phyloP scores from a whole-genome alignment of 2,329 filamentous ascomycete species.

The Arthrobotrys sinensis region DNA sequence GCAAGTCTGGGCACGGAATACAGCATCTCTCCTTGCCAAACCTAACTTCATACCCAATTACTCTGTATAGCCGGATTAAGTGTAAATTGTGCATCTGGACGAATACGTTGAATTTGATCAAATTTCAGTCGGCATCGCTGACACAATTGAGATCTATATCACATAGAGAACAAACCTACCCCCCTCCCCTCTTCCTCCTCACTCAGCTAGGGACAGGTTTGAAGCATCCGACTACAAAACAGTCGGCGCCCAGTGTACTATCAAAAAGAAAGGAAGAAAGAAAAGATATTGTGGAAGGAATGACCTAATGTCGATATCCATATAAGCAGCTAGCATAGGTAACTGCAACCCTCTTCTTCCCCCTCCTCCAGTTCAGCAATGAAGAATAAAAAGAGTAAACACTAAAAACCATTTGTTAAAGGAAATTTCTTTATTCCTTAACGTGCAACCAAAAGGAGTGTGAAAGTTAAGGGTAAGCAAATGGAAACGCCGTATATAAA shows the following conservation, averaged over 20 bases:
- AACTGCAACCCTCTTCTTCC: no score
- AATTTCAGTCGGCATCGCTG: slow-evolving; percentile 6
- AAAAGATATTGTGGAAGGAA: background rate
- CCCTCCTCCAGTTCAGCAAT: no score
- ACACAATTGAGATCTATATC: slow-evolving; percentile 7
- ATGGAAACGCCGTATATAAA: slow-evolving; percentile 1
- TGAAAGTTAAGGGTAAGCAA: background rate
- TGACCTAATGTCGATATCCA: background rate
- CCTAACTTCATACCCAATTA: no score
- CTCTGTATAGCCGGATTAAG: no score
- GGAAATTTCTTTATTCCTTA: no score
- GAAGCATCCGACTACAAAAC: background rate
- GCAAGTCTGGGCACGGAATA: no score
- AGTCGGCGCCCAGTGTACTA: slow-evolving; percentile 5
- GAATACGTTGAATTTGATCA: no score
- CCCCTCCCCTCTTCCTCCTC: no score
- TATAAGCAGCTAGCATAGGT: no score
- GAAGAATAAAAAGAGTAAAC: background rate
- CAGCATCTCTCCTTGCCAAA: no score
- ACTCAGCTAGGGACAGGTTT: no score
- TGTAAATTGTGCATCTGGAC: no score
- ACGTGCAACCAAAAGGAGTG: background rate
- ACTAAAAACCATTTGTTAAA: background rate
- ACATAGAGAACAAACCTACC: background rate
- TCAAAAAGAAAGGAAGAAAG: background rate